Percentiles rank a stretch among this genome's conserved stretches.
Evolutionary conservation across 768 basidiomycete species (phyloP).

Genomic region (Hygrophoropsis aurantiaca): DNA sequence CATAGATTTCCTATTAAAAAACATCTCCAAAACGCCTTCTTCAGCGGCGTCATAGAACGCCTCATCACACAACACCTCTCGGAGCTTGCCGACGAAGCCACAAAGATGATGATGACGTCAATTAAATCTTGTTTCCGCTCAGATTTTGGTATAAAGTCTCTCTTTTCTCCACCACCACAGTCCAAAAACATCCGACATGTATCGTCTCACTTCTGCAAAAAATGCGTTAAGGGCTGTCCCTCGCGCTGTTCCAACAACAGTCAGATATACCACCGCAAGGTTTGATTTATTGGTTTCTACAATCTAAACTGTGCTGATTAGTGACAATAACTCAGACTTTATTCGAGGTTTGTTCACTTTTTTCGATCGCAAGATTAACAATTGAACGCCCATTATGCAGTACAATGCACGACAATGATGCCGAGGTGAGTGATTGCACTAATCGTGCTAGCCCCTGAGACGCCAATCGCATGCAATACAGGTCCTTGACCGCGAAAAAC

Average conservation of each 20-base stretch:
- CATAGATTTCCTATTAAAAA: too few species aligned
- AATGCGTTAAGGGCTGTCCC: neutral
- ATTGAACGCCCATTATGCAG: conserved; percentile 16
- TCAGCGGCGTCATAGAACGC: too few species aligned
- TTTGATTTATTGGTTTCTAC: neutral
- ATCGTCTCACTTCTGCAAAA: neutral
- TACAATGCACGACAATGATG: conserved; percentile 61
- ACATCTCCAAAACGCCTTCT: too few species aligned
- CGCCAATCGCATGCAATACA: too few species aligned
- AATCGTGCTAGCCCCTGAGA: neutral
- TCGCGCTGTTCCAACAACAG: neutral
- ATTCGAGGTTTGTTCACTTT: conserved; percentile 21
- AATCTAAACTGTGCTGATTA: neutral
- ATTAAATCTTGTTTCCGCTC: neutral
- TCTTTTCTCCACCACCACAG: neutral
- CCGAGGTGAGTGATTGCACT: conserved; percentile 37
- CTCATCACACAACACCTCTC: too few species aligned
- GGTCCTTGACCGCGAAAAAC: conserved; percentile 54
- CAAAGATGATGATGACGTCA: neutral
- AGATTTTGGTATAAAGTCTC: neutral
- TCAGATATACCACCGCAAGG: conserved; percentile 1
- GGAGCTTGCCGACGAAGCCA: too few species aligned
- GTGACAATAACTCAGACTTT: conserved; percentile 13
- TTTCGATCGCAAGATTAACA: conserved; percentile 10
- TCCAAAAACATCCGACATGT: neutral